Evolutionary conservation across 176 grass and related monocot species (phyloP).

Genomic region (Zizania latifolia): DNA sequence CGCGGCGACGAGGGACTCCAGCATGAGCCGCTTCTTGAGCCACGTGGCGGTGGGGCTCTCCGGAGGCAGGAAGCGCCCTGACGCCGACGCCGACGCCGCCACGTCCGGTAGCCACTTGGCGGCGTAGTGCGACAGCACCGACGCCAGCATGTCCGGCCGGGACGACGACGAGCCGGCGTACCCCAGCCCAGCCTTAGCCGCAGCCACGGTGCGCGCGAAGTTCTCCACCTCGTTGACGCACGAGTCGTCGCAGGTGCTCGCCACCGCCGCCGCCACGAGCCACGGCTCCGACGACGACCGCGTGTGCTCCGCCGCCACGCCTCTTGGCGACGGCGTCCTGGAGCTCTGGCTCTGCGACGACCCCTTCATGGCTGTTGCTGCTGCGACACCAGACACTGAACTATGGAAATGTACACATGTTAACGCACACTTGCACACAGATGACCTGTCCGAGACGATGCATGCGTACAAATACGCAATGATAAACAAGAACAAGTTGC

Average conservation of each 20-base stretch:
- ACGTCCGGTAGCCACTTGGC: conserved; percentile 89
- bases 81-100: conserved; percentile 30
- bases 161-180: conserved; percentile 7
- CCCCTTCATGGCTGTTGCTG: conserved; percentile 38
- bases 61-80: conserved; percentile 41
- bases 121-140: conserved; percentile 81
- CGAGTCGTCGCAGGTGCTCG: conserved; percentile 41
- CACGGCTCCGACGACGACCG: conserved; percentile 37
- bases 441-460: no score
- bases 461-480: background rate
- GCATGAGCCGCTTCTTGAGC: conserved; percentile 75
- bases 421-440: no score
- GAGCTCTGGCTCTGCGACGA: conserved; percentile 45
- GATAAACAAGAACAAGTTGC: background rate
- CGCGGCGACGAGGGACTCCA: conserved; percentile 78
- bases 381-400: background rate
- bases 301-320: conserved; percentile 16
- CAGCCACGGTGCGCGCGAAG: conserved; percentile 68
- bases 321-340: conserved; percentile 36
- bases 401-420: no score
- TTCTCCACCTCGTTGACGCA: conserved; percentile 67
- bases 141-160: conserved; percentile 61
- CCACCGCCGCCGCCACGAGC: background rate
- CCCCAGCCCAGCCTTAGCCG: conserved; percentile 51
- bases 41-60: conserved; percentile 85